Base-by-base conservation (phyloP, 208 protist species). In the Leishmania aethiopica region DNA sequence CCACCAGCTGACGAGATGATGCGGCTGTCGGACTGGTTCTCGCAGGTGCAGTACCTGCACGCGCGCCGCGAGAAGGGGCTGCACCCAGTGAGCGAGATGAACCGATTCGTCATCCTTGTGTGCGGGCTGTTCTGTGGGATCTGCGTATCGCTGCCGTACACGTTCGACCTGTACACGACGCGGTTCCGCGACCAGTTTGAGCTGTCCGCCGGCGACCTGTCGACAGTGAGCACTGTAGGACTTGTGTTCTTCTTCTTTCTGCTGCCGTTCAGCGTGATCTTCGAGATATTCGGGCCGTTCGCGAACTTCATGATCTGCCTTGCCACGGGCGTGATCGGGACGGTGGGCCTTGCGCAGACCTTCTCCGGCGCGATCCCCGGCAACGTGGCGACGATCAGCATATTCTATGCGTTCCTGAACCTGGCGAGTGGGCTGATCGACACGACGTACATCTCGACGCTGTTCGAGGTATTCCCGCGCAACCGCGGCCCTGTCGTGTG, bases 91-190 rank as follows among this genome's bases (percentile, higher is more conserved):
- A 84, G 75, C 57, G 89, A 92, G 76, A 67, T 90, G 79, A 72
- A 81, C 60, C 89, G 89, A 3, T 90, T 92, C 69, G 70, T 71
- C 42, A 84, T 87, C 40, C 79, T 92, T 19, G 86, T 92, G 45
- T 90, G 84, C 84, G 83, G 86, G 71, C 66, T 88, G 32, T 88
- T 92, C 81, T 89, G 89, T 55, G 84, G 89, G 55, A 82, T 92
- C 22, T 84, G 80, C 37, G 87, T 88, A 37, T 90, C 86, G 28
- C 75, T 90, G 40, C 75, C 88, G 13, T 92, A 86, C 80, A 82
- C 82, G 1, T 92, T 83, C 62, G 86, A 88, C 74, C 74, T 91
- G 53, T 89, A 88, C 71, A 82, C 86, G 40, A 87, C 69, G 47
- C 69, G 85, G 55, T 85, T 91, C 71, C 77, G 83, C 22, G 35